Conservation (phyloP, 768 basidiomycete genomes). For the Phlegmacium glaucopus region DNA sequence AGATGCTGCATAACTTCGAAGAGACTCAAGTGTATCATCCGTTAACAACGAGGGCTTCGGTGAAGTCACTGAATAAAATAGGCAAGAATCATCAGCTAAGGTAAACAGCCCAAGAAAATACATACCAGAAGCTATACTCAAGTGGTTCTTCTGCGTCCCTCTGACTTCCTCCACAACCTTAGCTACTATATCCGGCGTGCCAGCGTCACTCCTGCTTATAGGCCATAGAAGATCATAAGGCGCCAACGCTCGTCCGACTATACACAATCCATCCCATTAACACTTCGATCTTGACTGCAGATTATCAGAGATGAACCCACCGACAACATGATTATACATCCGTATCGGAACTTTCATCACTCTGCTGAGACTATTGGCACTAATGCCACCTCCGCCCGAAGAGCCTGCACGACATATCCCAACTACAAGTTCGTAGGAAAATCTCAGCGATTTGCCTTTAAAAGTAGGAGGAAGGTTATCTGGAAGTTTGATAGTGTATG, state of each 20-base stretch:
- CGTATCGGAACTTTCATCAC: constrained; percentile 92
- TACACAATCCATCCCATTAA: neutral
- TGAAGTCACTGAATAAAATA: constrained; percentile 6
- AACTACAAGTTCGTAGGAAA: constrained; percentile 88
- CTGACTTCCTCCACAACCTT: constrained; percentile 34
- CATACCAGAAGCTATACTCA: constrained; percentile 24
- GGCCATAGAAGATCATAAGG: constrained; percentile 89
- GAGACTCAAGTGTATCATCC: constrained; percentile 36
- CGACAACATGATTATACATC: constrained; percentile 82
- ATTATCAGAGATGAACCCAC: constrained; percentile 37
- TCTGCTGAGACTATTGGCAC: constrained; percentile 55
- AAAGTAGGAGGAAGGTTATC: constrained; percentile 87
- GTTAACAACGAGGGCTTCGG: constrained; percentile 6
- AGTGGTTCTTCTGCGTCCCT: constrained; percentile 9
- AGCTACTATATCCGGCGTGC: constrained; percentile 32
- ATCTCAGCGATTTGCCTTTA: constrained; percentile 75
- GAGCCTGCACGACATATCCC: constrained; percentile 73
- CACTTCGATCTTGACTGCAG: neutral
- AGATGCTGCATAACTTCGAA: constrained; percentile 50
- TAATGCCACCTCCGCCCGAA: constrained; percentile 26
- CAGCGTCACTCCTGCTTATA: constrained; percentile 37
- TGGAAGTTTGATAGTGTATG: constrained; percentile 75
- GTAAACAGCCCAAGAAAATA: neutral
- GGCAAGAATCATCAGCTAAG: neutral
- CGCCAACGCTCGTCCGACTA: constrained; percentile 51